Base-by-base conservation (phyloP, 129 eudicot species). In the Solidago caesia region DNA sequence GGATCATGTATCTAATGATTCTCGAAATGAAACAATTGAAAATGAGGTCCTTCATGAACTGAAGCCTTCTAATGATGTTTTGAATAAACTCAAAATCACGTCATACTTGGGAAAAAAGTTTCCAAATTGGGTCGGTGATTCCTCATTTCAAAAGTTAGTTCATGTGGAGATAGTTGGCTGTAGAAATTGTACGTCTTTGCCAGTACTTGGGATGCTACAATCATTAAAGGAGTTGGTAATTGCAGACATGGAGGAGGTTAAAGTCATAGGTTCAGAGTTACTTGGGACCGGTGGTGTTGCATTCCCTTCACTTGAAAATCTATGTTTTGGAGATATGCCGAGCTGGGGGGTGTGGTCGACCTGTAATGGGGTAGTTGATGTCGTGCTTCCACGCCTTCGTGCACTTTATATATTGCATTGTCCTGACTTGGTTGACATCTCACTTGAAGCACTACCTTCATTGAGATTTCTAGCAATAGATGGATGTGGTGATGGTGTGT, bases 181-280 rank as follows among this genome's bases (percentile, higher is more conserved):
- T 67, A 70, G 43, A 43, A 21, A 15, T 1, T 71, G 76, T 58
- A 56, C 55, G n/a, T 56, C 43, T 15, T 21, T 72, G 43, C 91
- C 88, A 0, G 79, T 82, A 53, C 75, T 83, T 13, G 87, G 84
- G 29, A 82, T 70, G 46, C 82, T 86, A 25, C 80, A 77, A 2
- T 68, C 76, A 13, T 83, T 86, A 44, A 83, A 81, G 72, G 42
- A 72, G 76, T 57, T 72, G 53, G 2, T 4, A n/a, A 58, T 72
- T 72, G 4, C 5, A 4, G 44, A 39, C 15, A 74, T 84, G 78
- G 33, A 64, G 6, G 70, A 47, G 25, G 67, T 84, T 48, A 78
- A 72, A 64, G 26, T 16, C 68, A 71, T 87, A 3, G 86, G 88
- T 7, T 13, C 2, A 13, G 91, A 83, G 67, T 78, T 87, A 52